Conservation (phyloP, 768 basidiomycete genomes). For the Xanthoconium stramineum region DNA sequence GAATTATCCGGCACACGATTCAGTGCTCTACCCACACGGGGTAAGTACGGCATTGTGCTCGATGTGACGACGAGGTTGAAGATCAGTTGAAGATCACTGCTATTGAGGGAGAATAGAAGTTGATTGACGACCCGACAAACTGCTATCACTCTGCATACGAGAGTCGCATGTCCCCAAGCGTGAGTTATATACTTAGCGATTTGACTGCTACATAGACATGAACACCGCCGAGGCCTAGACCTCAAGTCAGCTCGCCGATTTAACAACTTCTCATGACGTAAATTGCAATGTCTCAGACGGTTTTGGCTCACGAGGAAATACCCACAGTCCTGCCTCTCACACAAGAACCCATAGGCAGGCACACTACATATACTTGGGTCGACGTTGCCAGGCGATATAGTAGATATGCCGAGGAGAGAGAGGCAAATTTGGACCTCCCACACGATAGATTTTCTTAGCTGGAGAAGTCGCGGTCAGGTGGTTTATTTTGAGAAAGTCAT, state of each 20-base stretch:
- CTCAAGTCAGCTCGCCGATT: background rate
- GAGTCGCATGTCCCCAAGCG: constrained; percentile 2
- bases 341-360: background rate
- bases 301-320: constrained; percentile 3
- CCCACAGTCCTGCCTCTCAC: constrained; percentile 1
- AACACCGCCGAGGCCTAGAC: background rate
- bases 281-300: constrained; percentile 7
- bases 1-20: constrained; percentile 2
- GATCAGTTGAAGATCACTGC: constrained; percentile 31
- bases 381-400: background rate
- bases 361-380: background rate
- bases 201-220: background rate
- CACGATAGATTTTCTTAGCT: background rate
- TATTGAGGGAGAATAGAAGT: constrained; percentile 24
- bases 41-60: constrained; percentile 12
- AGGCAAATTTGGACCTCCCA: background rate
- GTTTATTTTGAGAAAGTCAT: background rate
- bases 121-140: constrained; percentile 17
- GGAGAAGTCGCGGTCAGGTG: background rate
- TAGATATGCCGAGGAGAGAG: background rate
- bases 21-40: constrained; percentile 9
- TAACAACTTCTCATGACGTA: constrained; percentile 16
- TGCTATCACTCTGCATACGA: background rate
- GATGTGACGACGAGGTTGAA: constrained; percentile 8
- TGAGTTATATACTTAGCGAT: background rate